Evolutionary conservation across 129 eudicot species (phyloP).

Genomic region (Arctium lappa): DNA sequence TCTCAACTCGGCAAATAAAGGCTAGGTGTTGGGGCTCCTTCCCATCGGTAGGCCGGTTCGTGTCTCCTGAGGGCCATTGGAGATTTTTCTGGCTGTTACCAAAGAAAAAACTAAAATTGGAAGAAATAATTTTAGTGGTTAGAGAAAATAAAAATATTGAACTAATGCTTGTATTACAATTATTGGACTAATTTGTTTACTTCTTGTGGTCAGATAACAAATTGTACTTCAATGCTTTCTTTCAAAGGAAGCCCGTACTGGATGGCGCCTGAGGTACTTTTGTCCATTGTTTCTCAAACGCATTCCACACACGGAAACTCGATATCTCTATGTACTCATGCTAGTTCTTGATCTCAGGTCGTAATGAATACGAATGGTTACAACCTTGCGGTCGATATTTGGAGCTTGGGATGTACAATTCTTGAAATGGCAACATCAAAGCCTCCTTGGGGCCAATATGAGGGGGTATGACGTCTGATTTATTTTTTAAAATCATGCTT

Average conservation of each 20-base stretch:
- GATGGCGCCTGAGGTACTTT: conserved; percentile 98
- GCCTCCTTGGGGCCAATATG: conserved; percentile 98
- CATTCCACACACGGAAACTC: neutral
- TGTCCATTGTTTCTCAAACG: neutral
- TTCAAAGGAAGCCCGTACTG: conserved; percentile 98
- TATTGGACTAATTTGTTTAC: conserved; percentile 12
- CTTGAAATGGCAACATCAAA: conserved; percentile 94
- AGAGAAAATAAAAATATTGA: neutral
- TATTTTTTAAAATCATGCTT: neutral
- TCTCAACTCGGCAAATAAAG: no score
- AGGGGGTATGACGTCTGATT: conserved; percentile 59
- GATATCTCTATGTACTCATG: neutral
- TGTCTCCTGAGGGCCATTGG: neutral
- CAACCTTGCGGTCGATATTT: conserved; percentile 89
- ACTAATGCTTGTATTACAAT: neutral
- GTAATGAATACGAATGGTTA: conserved; percentile 89
- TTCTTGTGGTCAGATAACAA: conserved; percentile 51
- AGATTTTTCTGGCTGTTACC: neutral
- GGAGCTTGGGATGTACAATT: conserved; percentile 98
- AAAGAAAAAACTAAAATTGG: neutral
- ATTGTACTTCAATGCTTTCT: conserved; percentile 76
- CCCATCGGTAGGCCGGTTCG: no score
- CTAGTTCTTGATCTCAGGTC: conserved; percentile 45
- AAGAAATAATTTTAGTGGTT: neutral
- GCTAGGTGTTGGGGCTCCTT: no score